phyloP scores from a whole-genome alignment of 495 filamentous ascomycete species.

The Chaetomium fimeti region DNA sequence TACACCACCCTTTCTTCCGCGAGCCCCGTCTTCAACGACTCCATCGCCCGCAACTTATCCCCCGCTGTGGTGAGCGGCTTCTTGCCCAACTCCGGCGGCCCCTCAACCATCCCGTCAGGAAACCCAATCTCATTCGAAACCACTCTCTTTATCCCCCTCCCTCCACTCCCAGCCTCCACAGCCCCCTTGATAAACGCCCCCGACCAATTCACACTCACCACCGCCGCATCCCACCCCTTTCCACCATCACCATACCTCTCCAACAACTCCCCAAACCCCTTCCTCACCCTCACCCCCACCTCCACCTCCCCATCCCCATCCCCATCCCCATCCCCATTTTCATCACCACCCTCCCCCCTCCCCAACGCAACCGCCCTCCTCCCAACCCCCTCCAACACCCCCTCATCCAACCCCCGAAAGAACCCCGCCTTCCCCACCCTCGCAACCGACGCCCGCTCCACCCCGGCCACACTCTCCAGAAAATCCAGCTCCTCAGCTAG shows the following conservation, averaged over 20 bases:
- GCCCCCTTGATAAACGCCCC: constrained; percentile 41
- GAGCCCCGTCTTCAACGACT: constrained; percentile 1
- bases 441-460: constrained; percentile 39
- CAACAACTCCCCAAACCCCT: constrained; percentile 40
- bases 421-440: constrained; percentile 38
- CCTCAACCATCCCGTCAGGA: constrained; percentile 35
- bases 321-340: constrained; percentile 37
- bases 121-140: constrained; percentile 36
- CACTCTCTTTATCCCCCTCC: constrained; percentile 13
- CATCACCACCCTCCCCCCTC: constrained; percentile 37
- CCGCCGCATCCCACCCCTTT: constrained; percentile 31
- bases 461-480: constrained; percentile 36
- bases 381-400: constrained; percentile 31
- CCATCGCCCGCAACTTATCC: constrained; percentile 32
- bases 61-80: constrained; percentile 26
- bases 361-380: constrained; percentile 21
- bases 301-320: constrained; percentile 28
- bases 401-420: constrained; percentile 33
- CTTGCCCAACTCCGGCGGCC: constrained; percentile 34
- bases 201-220: constrained; percentile 51
- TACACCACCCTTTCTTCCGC: constrained; percentile 27
- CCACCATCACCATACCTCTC: background rate
- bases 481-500: constrained; percentile 40
- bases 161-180: constrained; percentile 10
- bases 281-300: constrained; percentile 33